A percentile compares a stretch with the other conserved stretches of the same genome.
phyloP scores from a whole-genome alignment of 495 filamentous ascomycete species.

The Lophium mytilinum region DNA sequence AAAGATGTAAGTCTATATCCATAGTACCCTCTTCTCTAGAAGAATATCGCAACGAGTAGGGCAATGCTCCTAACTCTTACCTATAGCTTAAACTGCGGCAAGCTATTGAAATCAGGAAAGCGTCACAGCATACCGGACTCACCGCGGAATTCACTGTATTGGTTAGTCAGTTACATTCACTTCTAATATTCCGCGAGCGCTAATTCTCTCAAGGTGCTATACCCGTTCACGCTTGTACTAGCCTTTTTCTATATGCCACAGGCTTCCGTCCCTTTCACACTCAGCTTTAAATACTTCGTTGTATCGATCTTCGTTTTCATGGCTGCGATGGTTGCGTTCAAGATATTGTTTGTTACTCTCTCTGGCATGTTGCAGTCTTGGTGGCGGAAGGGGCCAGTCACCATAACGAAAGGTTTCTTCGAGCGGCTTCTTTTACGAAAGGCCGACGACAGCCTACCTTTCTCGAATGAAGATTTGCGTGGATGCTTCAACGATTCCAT shows the following conservation, averaged over 20 bases:
- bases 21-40: background rate
- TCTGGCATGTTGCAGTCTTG: background rate
- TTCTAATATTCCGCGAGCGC: background rate
- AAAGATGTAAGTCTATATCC: background rate
- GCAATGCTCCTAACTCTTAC: background rate
- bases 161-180: background rate
- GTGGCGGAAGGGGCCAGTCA: background rate
- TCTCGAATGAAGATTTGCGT: too few species aligned
- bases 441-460: too few species aligned
- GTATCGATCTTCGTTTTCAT: background rate
- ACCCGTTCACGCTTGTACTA: background rate
- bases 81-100: background rate
- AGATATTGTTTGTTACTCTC: background rate
- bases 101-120: background rate
- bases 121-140: background rate
- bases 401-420: too few species aligned
- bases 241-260: conserved; percentile 3
- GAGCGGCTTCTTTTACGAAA: too few species aligned
- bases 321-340: background rate
- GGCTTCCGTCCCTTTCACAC: background rate
- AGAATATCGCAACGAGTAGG: too few species aligned
- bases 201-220: background rate
- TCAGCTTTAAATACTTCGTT: conserved; percentile 5
- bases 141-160: background rate
- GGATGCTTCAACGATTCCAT: too few species aligned